Evolutionary conservation across 768 basidiomycete genomes (phyloP).

Genomic region (Boletellus sp.): DNA sequence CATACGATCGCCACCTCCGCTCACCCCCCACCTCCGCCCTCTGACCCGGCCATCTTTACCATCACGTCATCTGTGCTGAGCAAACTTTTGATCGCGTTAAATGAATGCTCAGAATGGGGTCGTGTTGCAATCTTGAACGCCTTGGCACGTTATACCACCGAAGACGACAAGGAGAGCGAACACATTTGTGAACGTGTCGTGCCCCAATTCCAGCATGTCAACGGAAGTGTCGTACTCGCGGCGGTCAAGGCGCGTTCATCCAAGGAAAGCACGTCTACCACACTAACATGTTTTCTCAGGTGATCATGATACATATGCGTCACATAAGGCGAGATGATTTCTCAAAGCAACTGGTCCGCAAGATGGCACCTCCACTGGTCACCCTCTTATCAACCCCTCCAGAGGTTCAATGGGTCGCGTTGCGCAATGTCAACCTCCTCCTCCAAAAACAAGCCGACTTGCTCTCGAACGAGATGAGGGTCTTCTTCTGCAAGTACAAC

Average conservation of each 20-base stretch:
- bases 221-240: slow-evolving; percentile 93
- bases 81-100: slow-evolving; percentile 91
- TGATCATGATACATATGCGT: slow-evolving; percentile 97
- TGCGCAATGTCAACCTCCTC: slow-evolving; percentile 94
- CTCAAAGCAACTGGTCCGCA: slow-evolving; percentile 78
- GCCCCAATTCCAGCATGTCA: slow-evolving; percentile 97
- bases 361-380: slow-evolving; percentile 96
- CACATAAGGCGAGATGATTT: slow-evolving; percentile 78
- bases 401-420: slow-evolving; percentile 97
- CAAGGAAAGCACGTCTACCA: neutral
- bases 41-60: slow-evolving; percentile 67
- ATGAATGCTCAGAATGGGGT: slow-evolving; percentile 99
- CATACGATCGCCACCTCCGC: slow-evolving; percentile 61
- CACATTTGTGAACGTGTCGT: slow-evolving; percentile 98
- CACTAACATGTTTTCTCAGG: slow-evolving; percentile 41
- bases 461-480: slow-evolving; percentile 93
- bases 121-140: slow-evolving; percentile 90
- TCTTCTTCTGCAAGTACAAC: slow-evolving; percentile 99
- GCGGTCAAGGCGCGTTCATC: slow-evolving; percentile 74
- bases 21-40: slow-evolving; percentile 48
- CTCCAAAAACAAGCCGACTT: slow-evolving; percentile 91
- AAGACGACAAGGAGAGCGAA: slow-evolving; percentile 93
- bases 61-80: slow-evolving; percentile 82
- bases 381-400: slow-evolving; percentile 95
- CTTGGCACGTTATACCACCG: slow-evolving; percentile 74